These are phyloP conservation scores for Viridothelium virens DNA, from an alignment of 495 filamentous ascomycete genomes.

Conservation along the genomic window DNA sequence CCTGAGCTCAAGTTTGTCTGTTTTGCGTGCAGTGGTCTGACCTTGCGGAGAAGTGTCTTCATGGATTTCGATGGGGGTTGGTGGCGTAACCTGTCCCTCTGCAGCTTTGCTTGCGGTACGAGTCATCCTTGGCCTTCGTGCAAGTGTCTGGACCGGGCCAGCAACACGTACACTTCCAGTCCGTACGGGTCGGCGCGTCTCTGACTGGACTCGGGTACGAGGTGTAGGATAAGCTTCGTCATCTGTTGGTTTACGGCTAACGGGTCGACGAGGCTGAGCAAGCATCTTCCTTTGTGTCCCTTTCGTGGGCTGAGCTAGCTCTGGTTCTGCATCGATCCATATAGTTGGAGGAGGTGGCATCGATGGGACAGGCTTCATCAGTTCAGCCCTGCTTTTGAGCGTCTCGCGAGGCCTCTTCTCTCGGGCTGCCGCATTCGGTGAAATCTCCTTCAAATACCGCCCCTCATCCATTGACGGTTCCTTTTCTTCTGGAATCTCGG, in stretches of 20 bases:
- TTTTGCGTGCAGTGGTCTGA: neutral
- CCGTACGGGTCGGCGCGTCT: neutral
- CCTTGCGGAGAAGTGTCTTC: neutral
- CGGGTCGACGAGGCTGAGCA: neutral
- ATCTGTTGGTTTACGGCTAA: neutral
- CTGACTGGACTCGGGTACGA: conserved; percentile 1
- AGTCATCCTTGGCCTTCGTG: neutral
- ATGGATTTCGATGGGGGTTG: conserved; percentile 6
- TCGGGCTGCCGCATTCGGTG: conserved; percentile 25
- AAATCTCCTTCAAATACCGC: conserved; percentile 24
- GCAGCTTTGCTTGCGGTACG: neutral
- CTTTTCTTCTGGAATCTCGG: conserved; percentile 30
- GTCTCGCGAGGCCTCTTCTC: neutral
- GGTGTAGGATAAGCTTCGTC: neutral
- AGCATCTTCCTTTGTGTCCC: conserved; percentile 1
- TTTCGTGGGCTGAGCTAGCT: neutral
- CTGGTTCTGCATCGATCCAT: neutral
- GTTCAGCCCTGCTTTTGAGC: conserved; percentile 5
- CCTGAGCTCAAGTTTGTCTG: neutral
- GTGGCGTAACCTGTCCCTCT: conserved; percentile 2
- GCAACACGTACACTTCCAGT: conserved; percentile 2
- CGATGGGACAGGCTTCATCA: neutral
- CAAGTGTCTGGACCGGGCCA: neutral
- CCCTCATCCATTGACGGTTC: conserved; percentile 29
- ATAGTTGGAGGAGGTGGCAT: conserved; percentile 7